Evolutionary conservation across 2,329 filamentous ascomycete species (phyloP).

Genomic region (Phaeosphaeria sp.): DNA sequence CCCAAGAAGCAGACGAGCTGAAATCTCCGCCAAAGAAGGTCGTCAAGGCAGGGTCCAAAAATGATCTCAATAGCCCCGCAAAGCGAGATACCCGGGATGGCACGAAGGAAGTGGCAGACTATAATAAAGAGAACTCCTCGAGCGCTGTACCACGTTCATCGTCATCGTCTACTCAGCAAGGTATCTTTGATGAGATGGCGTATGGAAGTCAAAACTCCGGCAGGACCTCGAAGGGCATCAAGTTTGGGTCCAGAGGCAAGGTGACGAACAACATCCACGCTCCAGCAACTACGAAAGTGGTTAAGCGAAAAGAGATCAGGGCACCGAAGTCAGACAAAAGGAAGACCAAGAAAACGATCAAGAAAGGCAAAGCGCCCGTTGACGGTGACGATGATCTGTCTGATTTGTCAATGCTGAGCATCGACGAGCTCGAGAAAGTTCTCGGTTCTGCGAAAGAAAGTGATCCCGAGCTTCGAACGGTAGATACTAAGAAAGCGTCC

Average conservation of each 20-base stretch:
- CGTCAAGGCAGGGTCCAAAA: neutral
- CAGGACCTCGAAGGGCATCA: conserved; percentile 4
- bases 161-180: neutral
- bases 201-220: conserved; percentile 11
- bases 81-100: neutral
- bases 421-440: conserved; percentile 2
- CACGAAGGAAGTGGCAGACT: neutral
- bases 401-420: conserved; percentile 7
- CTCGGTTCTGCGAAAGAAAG: neutral
- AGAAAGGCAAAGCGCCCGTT: neutral
- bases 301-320: neutral
- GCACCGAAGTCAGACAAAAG: conserved; percentile 10
- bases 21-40: neutral
- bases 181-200: conserved; percentile 12
- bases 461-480: conserved; percentile 13
- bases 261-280: conserved; percentile 21
- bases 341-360: neutral
- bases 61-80: neutral
- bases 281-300: conserved; percentile 2
- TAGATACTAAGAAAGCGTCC: conserved; percentile 4
- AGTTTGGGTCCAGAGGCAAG: conserved; percentile 5
- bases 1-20: neutral
- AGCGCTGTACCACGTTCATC: neutral
- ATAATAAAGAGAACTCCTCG: neutral
- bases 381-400: conserved; percentile 1